Evolutionary conservation across 2,329 filamentous ascomycete species (phyloP).

Genomic region (Pleomassaria siparia): DNA sequence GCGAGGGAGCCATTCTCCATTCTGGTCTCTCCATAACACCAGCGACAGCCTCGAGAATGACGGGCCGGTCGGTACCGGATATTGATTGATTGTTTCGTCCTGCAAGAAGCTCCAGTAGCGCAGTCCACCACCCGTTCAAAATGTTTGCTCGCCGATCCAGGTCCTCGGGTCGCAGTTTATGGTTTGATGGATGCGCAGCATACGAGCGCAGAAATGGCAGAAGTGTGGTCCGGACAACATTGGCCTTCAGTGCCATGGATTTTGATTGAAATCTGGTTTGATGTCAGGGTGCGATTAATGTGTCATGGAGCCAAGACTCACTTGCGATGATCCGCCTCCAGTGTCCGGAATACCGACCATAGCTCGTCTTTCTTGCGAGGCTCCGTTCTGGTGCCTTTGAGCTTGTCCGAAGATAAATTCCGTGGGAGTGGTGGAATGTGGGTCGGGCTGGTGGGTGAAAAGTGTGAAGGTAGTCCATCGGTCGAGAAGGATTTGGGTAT

Average conservation of each 20-base stretch:
- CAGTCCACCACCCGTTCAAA: conserved; percentile 88
- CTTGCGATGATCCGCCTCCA: conserved; percentile 70
- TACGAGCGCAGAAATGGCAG: conserved; percentile 77
- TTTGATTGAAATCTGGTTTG: conserved; percentile 67
- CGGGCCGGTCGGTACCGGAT: conserved; percentile 78
- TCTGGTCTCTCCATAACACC: conserved; percentile 86
- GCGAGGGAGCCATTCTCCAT: conserved; percentile 75
- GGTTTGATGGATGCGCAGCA: conserved; percentile 66
- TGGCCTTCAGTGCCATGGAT: conserved; percentile 71
- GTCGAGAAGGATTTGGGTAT: conserved; percentile 54
- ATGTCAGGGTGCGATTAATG: conserved; percentile 1
- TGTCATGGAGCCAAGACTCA: conserved; percentile 35
- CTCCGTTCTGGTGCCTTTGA: conserved; percentile 42
- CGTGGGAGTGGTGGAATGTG: conserved; percentile 48
- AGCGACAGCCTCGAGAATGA: conserved; percentile 75
- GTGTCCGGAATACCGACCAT: conserved; percentile 66
- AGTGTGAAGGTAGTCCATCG: conserved; percentile 46
- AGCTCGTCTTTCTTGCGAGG: conserved; percentile 67
- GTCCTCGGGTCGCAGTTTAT: conserved; percentile 71
- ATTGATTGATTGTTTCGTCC: conserved; percentile 74
- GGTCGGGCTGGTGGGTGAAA: conserved; percentile 39
- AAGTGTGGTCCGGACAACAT: conserved; percentile 69
- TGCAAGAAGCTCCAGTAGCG: conserved; percentile 77
- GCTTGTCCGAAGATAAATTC: conserved; percentile 44
- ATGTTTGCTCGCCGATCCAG: conserved; percentile 77